These are phyloP conservation scores for Rhamnella rubrinervis DNA, from an alignment of 331 rosid species.

Conservation along the genomic window DNA sequence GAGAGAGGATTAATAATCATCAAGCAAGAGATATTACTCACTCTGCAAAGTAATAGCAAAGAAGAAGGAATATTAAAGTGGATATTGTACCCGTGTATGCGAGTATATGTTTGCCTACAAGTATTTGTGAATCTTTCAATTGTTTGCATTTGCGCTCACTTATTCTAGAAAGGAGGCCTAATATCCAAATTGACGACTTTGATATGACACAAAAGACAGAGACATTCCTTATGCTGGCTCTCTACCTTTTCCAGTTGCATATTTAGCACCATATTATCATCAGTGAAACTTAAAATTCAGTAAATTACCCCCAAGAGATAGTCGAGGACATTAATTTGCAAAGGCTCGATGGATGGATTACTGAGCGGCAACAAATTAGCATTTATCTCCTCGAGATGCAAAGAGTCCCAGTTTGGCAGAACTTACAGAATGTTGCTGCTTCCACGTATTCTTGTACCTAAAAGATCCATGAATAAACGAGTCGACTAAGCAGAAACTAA, in stretches of 20 bases:
- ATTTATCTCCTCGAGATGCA: slow-evolving; percentile 85
- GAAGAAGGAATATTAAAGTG: no score
- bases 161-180: not conserved
- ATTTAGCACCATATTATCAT: not conserved
- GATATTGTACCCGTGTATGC: not conserved
- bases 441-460: slow-evolving; percentile 96
- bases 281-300: slow-evolving; percentile 3
- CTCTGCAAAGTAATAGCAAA: no score
- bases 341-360: slow-evolving; percentile 73
- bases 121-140: no score
- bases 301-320: slow-evolving; percentile 78
- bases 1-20: no score
- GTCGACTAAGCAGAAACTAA: slow-evolving; percentile 3
- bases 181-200: slow-evolving; percentile 12
- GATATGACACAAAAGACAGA: slow-evolving; percentile 14
- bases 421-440: slow-evolving; percentile 87
- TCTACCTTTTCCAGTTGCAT: not conserved
- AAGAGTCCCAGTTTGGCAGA: slow-evolving; percentile 81
- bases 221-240: not conserved
- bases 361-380: slow-evolving; percentile 60
- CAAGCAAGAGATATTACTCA: no score
- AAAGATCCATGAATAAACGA: slow-evolving; percentile 23
- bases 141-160: not conserved
- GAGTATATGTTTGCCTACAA: not conserved
- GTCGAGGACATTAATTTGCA: slow-evolving; percentile 87